Conservation (phyloP, 495 filamentous ascomycete species). For the Neurospora africana region DNA sequence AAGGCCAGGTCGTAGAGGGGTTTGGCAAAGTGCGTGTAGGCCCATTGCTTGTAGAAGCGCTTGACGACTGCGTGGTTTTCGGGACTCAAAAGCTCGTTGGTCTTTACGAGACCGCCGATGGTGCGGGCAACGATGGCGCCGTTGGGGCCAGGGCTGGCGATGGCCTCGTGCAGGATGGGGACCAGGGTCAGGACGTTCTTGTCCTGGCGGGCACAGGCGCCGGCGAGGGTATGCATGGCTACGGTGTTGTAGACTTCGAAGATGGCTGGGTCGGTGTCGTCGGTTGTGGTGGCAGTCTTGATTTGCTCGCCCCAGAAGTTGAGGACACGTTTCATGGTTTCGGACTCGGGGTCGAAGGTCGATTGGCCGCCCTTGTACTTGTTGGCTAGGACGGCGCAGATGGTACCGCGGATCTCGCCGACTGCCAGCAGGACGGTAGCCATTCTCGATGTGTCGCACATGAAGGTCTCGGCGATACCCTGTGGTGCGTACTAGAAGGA, state of each 20-base stretch:
- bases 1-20: constrained; percentile 18
- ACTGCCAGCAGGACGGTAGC: background rate
- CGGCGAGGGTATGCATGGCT: constrained; percentile 19
- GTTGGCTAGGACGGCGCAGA: constrained; percentile 23
- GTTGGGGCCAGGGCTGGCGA: constrained; percentile 8
- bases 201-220: constrained; percentile 21
- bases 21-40: constrained; percentile 19
- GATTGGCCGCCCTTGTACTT: constrained; percentile 23
- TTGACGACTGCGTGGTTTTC: constrained; percentile 23
- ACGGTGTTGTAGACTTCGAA: constrained; percentile 15
- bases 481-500: constrained; percentile 13
- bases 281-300: constrained; percentile 4
- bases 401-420: constrained; percentile 18
- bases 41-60: constrained; percentile 26
- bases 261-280: constrained; percentile 2
- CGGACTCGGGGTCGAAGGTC: constrained; percentile 18
- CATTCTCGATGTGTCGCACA: constrained; percentile 11
- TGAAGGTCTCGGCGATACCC: constrained; percentile 15
- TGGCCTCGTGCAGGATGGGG: constrained; percentile 12
- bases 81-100: constrained; percentile 13
- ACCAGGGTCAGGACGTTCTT: constrained; percentile 11
- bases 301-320: constrained; percentile 16
- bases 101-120: constrained; percentile 16
- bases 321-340: constrained; percentile 12
- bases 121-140: constrained; percentile 19